Evolutionary conservation across 805 yeast species (phyloP).

Genomic region (Kodamaea hsintzibuensis): DNA sequence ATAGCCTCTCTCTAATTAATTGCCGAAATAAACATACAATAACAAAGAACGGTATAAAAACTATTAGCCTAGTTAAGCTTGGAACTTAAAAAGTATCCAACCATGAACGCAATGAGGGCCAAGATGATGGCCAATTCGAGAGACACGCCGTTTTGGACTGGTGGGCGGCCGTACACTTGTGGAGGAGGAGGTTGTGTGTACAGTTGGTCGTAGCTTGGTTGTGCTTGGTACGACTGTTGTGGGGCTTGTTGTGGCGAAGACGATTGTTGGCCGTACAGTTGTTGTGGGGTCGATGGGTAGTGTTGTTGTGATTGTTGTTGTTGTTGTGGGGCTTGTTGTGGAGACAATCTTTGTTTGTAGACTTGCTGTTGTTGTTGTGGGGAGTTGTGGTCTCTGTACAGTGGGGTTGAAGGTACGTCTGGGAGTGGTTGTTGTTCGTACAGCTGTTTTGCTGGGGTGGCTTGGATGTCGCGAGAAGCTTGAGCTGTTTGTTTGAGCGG

Average conservation of each 20-base stretch:
- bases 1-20: not conserved
- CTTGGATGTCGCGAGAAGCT: constrained; percentile 4
- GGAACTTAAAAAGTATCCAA: constrained; percentile 46
- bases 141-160: constrained; percentile 50
- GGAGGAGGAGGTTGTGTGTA: constrained; percentile 8
- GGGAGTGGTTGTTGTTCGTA: constrained; percentile 9
- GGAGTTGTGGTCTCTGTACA: constrained; percentile 7
- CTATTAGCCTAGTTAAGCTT: constrained; percentile 6
- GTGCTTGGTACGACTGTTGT: constrained; percentile 3
- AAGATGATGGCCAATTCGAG: constrained; percentile 52
- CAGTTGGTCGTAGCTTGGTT: constrained; percentile 8
- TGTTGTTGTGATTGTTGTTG: constrained; percentile 5
- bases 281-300: constrained; percentile 10
- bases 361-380: constrained; percentile 6
- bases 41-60: not conserved
- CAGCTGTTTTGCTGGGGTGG: constrained; percentile 8
- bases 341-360: constrained; percentile 6
- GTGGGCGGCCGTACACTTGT: constrained; percentile 9
- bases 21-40: not conserved
- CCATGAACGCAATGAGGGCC: constrained; percentile 52
- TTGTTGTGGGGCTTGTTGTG: constrained; percentile 3
- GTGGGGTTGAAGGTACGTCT: constrained; percentile 11
- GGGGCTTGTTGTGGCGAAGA: constrained; percentile 9
- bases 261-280: constrained; percentile 6
- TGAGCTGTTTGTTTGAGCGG: constrained; percentile 10